Evolutionary conservation across 1,284 basidiomycete species (phyloP).

Genomic region (Trichosporon inkin): DNA sequence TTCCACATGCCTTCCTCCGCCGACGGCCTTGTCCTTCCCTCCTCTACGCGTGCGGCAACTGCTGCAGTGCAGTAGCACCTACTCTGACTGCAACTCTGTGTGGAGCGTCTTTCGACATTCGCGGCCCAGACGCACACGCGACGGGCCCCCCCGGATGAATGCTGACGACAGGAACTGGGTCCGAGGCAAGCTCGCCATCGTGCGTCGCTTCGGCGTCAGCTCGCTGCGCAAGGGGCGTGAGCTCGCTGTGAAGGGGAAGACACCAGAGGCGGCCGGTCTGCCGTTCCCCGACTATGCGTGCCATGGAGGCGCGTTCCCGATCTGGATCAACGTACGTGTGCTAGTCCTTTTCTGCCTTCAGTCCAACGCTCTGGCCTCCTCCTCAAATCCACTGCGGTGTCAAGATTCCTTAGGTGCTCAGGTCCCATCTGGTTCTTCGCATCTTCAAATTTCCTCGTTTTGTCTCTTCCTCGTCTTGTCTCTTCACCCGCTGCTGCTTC

Average conservation of each 20-base stretch:
- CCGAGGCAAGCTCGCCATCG: conserved; percentile 45
- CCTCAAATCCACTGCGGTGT: no score
- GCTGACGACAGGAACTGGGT: conserved; percentile 33
- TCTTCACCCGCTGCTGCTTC: no score
- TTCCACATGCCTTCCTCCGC: background rate
- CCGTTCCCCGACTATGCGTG: conserved; percentile 42
- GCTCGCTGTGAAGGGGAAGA: conserved; percentile 29
- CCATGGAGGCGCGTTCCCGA: conserved; percentile 41
- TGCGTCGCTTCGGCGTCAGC: conserved; percentile 38
- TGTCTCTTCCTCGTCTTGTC: no score
- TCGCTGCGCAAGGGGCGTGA: conserved; percentile 43
- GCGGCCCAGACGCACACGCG: no score
- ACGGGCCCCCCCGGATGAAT: no score
- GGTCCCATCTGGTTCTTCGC: no score
- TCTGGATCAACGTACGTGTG: conserved; percentile 26
- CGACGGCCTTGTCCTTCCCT: background rate
- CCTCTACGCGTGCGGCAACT: background rate
- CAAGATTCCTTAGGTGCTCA: no score
- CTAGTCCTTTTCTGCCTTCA: conserved; percentile 48
- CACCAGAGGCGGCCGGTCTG: conserved; percentile 32
- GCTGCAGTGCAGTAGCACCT: no score
- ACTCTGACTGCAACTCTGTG: no score
- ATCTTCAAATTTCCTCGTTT: no score
- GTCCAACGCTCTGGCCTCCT: no score
- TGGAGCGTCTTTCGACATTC: no score